Percentiles rank a stretch among this genome's conserved stretches.
These are phyloP conservation scores for Erythrobasidium yunnanense DNA, from an alignment of 768 basidiomycete genomes.

Conservation along the genomic window DNA sequence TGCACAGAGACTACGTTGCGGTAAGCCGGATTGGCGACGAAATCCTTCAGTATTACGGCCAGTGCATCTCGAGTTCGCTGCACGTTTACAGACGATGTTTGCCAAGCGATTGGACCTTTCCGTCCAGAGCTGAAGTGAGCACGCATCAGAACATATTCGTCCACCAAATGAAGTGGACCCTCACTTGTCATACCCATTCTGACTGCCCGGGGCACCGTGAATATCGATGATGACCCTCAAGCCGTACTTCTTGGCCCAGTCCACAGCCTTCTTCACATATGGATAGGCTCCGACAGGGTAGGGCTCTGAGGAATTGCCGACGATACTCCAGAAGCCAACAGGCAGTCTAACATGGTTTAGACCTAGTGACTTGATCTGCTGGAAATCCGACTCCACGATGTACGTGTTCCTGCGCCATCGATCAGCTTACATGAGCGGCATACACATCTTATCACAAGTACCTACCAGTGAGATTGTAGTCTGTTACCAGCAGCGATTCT, in stretches of 20 bases:
- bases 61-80: conserved; percentile 21
- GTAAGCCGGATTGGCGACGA: conserved; percentile 4
- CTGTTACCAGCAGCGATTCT: not conserved
- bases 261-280: conserved; percentile 28
- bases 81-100: conserved; percentile 9
- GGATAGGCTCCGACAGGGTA: conserved; percentile 22
- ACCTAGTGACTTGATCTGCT: conserved; percentile 6
- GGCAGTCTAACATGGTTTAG: conserved; percentile 24
- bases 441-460: not conserved
- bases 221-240: conserved; percentile 30
- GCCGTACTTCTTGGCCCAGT: conserved; percentile 26
- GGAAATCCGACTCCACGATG: conserved; percentile 6
- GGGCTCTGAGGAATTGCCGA: conserved; percentile 2
- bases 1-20: conserved; percentile 16
- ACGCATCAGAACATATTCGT: not conserved
- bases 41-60: conserved; percentile 19
- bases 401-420: not conserved
- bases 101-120: conserved; percentile 16
- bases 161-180: not conserved
- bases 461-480: conserved; percentile 14
- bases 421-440: not conserved
- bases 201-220: conserved; percentile 29
- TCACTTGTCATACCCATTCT: conserved; percentile 32
- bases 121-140: conserved; percentile 18
- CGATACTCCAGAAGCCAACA: conserved; percentile 3